phyloP scores from a whole-genome alignment of 768 basidiomycete genomes.

The Roridomyces roridus region DNA sequence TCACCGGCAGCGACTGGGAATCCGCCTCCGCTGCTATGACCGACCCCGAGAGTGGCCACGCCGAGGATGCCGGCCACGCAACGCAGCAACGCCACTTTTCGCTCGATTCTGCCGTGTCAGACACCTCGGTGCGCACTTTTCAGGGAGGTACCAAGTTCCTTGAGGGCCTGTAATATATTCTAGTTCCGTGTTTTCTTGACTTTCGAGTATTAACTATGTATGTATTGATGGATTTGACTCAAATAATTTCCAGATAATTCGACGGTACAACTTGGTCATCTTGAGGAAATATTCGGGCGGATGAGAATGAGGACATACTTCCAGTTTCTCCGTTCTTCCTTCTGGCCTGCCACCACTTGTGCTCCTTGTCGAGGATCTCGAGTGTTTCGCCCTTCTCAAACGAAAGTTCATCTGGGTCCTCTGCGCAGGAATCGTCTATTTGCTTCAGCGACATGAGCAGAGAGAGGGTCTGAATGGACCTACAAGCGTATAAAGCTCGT shows the following conservation, averaged over 20 bases:
- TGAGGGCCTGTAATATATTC: slow-evolving; percentile 18
- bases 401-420: background rate
- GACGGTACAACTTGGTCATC: too few relatives aligned
- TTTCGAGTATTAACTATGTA: too few relatives aligned
- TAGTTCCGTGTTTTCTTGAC: background rate
- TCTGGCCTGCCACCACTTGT: slow-evolving; percentile 5
- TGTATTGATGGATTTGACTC: background rate
- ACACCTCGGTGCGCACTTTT: slow-evolving; percentile 21
- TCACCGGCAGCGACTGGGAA: too few relatives aligned
- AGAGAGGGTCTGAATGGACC: background rate
- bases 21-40: too few relatives aligned
- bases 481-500: slow-evolving; percentile 1
- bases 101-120: slow-evolving; percentile 6
- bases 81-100: slow-evolving; percentile 10
- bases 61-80: background rate
- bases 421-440: background rate
- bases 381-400: background rate
- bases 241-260: too few relatives aligned
- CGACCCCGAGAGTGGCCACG: too few relatives aligned
- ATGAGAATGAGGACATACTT: too few relatives aligned
- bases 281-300: too few relatives aligned
- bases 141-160: slow-evolving; percentile 27
- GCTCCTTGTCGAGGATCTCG: background rate
- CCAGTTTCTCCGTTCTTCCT: background rate
- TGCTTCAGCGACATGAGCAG: slow-evolving; percentile 7